These are phyloP conservation scores for Phaeophleospora eucalypticola DNA, from an alignment of 2,329 filamentous ascomycete genomes.

Conservation along the genomic window DNA sequence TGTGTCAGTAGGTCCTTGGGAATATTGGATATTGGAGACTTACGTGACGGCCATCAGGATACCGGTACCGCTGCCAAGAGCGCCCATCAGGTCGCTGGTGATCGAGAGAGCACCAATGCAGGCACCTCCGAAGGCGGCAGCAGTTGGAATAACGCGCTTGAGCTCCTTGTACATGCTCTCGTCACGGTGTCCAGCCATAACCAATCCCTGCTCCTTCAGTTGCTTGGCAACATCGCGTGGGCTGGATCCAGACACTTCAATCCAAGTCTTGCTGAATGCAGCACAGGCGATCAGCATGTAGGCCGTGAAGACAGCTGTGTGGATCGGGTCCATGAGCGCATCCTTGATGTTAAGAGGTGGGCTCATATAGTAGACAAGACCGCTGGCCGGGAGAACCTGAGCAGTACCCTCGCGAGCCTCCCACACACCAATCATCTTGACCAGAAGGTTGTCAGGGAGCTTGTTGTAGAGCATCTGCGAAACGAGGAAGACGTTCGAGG, in stretches of 20 bases:
- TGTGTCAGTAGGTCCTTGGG: slow-evolving; percentile 26
- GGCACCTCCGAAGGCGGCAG: slow-evolving; percentile 95
- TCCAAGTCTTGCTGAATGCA: slow-evolving; percentile 99
- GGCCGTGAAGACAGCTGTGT: slow-evolving; percentile 89
- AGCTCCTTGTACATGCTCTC: slow-evolving; percentile 99
- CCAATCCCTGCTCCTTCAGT: slow-evolving; percentile 98
- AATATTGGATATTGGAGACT: slow-evolving; percentile 45
- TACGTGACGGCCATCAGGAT: slow-evolving; percentile 97
- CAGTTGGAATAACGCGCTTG: slow-evolving; percentile 97
- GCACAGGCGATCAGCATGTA: slow-evolving; percentile 99
- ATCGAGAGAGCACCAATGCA: slow-evolving; percentile 98
- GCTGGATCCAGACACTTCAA: slow-evolving; percentile 96
- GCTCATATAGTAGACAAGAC: slow-evolving; percentile 99
- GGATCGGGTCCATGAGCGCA: slow-evolving; percentile 91
- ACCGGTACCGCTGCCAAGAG: slow-evolving; percentile 93
- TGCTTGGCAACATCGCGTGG: slow-evolving; percentile 98
- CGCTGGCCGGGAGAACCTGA: slow-evolving; percentile 88
- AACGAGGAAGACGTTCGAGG: slow-evolving; percentile 98
- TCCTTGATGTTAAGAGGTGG: slow-evolving; percentile 95
- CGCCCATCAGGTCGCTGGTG: slow-evolving; percentile 89
- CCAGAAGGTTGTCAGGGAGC: slow-evolving; percentile 97
- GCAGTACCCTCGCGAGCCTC: slow-evolving; percentile 94
- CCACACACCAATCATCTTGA: slow-evolving; percentile 97
- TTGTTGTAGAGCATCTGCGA: slow-evolving; percentile 99
- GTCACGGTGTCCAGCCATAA: slow-evolving; percentile 99